Percentiles rank a stretch among this genome's conserved stretches.
Conservation (phyloP, 140 eudicot species). For the Artemisia princeps region DNA sequence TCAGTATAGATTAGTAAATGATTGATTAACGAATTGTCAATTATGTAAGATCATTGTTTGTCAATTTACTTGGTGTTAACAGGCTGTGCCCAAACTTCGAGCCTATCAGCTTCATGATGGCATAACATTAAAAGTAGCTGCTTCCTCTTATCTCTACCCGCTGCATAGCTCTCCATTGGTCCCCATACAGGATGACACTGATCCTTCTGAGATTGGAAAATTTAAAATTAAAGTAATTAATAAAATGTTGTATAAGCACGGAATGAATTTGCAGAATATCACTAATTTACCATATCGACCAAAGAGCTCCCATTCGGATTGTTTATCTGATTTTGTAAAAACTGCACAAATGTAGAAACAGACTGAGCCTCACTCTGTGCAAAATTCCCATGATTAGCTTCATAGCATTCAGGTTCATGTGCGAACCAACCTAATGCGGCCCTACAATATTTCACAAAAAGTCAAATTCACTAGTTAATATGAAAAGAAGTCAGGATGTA, state of each 20-base stretch:
- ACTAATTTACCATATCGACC: constrained; percentile 51
- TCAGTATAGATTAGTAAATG: constrained; percentile 13
- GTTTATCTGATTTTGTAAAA: constrained; percentile 52
- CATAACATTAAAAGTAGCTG: constrained; percentile 87
- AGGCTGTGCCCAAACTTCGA: constrained; percentile 99
- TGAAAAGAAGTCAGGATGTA: constrained; percentile 4
- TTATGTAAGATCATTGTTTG: constrained; percentile 6
- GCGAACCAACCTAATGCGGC: constrained; percentile 92
- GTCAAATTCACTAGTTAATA: constrained; percentile 15
- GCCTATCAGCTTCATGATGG: constrained; percentile 95
- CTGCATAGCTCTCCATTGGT: constrained; percentile 63
- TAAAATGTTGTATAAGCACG: neutral
- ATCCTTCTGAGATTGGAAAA: constrained; percentile 47
- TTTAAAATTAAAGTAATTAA: constrained; percentile 10
- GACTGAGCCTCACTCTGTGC: constrained; percentile 88
- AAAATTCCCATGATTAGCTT: constrained; percentile 54
- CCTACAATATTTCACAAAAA: constrained; percentile 38
- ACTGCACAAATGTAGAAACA: constrained; percentile 61
- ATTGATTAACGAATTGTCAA: neutral
- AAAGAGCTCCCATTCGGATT: constrained; percentile 55
- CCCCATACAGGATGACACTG: constrained; percentile 94
- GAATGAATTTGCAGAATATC: neutral
- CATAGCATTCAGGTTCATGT: constrained; percentile 85
- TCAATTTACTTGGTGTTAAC: constrained; percentile 59
- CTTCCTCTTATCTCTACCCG: constrained; percentile 82